phyloP scores from a whole-genome alignment of 2,329 filamentous ascomycete species.

The Pseudocercospora pini-densiflorae region DNA sequence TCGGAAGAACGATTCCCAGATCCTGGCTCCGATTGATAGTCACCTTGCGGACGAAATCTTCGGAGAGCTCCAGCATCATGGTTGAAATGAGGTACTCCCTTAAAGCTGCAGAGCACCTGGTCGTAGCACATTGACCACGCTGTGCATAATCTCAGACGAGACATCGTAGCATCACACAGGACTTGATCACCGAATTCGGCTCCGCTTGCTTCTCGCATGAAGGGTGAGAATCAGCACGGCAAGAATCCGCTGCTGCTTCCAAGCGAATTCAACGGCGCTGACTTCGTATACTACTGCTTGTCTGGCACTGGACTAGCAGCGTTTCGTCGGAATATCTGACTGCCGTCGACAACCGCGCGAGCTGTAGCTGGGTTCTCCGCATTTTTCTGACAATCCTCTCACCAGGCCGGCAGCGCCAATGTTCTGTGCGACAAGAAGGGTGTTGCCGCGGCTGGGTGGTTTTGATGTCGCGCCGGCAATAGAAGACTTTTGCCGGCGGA shows the following conservation, averaged over 20 bases:
- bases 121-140: background rate
- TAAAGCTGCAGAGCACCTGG: constrained; percentile 1
- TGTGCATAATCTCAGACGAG: background rate
- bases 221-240: background rate
- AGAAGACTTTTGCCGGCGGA: too few relatives aligned
- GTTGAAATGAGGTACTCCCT: background rate
- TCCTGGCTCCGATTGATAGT: background rate
- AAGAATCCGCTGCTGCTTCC: background rate
- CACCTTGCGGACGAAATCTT: background rate
- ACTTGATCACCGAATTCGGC: background rate
- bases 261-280: background rate
- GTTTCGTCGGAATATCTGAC: background rate
- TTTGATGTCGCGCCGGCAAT: constrained; percentile 3
- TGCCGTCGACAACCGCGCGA: background rate
- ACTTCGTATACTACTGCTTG: background rate
- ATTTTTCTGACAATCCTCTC: constrained; percentile 10
- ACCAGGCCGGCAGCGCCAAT: background rate
- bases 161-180: background rate
- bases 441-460: background rate
- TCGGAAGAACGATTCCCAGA: constrained; percentile 4
- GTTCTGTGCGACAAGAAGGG: background rate
- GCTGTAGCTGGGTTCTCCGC: constrained; percentile 4
- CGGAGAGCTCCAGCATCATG: background rate
- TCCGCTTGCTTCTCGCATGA: background rate
- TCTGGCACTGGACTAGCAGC: background rate